These are phyloP conservation scores for Pleurotus platypus DNA, from an alignment of 768 basidiomycete species.

Conservation along the genomic window DNA sequence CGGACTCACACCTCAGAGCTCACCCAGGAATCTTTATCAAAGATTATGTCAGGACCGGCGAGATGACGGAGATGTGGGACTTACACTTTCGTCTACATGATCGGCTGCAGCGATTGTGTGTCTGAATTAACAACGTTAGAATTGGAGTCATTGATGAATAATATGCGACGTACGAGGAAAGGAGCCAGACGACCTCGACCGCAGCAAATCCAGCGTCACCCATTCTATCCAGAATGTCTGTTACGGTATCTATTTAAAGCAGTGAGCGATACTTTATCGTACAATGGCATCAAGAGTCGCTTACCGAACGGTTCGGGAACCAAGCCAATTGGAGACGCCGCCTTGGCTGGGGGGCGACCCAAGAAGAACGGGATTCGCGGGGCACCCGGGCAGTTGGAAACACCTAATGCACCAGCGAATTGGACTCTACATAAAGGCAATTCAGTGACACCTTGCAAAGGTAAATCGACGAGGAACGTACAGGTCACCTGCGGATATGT, in stretches of 20 bases:
- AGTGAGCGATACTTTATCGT: neutral
- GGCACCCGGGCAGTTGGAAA: constrained; percentile 41
- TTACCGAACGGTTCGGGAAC: constrained; percentile 27
- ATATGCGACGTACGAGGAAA: constrained; percentile 23
- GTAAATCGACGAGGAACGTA: constrained; percentile 16
- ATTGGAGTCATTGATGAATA: neutral
- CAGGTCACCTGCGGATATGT: constrained; percentile 43
- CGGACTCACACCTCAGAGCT: no score
- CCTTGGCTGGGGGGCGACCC: constrained; percentile 30
- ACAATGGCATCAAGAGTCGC: neutral
- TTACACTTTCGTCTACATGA: constrained; percentile 25
- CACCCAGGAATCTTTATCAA: neutral
- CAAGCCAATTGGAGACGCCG: constrained; percentile 25
- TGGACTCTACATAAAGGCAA: constrained; percentile 19
- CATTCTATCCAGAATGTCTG: constrained; percentile 17
- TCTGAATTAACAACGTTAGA: neutral
- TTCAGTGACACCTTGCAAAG: no score
- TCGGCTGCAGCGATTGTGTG: constrained; percentile 27
- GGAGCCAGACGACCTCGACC: constrained; percentile 31
- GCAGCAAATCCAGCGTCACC: constrained; percentile 30
- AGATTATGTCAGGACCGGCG: neutral
- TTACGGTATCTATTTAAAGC: neutral
- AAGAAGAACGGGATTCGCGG: constrained; percentile 36
- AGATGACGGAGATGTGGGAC: neutral
- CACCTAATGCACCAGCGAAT: constrained; percentile 40